Evolutionary conservation across 768 basidiomycete species (phyloP).

Genomic region (Multifurca ochricompacta): DNA sequence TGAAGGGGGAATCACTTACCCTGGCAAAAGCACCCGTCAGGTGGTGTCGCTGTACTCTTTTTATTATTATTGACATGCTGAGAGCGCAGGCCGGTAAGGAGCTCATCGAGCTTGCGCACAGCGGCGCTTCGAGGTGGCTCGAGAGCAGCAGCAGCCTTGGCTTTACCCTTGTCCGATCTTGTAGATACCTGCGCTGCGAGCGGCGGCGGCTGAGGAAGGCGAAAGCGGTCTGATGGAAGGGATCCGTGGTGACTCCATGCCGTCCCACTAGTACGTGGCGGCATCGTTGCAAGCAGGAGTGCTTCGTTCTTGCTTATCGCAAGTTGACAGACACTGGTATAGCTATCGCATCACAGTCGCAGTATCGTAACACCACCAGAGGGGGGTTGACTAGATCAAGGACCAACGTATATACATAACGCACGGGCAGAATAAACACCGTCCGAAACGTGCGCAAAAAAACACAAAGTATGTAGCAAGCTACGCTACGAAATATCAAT

Average conservation of each 20-base stretch:
- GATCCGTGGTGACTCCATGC: slow-evolving; percentile 3
- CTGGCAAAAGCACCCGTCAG: slow-evolving; percentile 17
- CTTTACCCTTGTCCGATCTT: slow-evolving; percentile 11
- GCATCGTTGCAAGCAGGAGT: too few species aligned
- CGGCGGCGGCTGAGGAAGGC: neutral
- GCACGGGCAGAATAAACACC: neutral
- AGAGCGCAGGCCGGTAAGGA: slow-evolving; percentile 5
- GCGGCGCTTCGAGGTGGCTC: slow-evolving; percentile 11
- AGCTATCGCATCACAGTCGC: neutral
- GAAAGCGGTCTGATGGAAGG: slow-evolving; percentile 5
- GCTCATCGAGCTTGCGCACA: slow-evolving; percentile 16
- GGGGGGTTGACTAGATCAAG: neutral
- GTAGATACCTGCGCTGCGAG: neutral
- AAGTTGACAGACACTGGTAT: neutral
- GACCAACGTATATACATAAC: neutral
- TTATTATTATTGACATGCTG: neutral
- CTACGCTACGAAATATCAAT: neutral
- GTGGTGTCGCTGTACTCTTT: neutral
- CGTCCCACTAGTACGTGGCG: slow-evolving; percentile 7
- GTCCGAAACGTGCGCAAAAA: neutral
- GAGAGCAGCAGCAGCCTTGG: neutral
- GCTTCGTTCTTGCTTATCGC: neutral
- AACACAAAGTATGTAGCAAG: neutral
- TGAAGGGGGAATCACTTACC: neutral
- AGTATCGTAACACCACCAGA: too few species aligned